phyloP scores from a whole-genome alignment of 164 flowering plant genomes.

The Macadamia tetraphylla region DNA sequence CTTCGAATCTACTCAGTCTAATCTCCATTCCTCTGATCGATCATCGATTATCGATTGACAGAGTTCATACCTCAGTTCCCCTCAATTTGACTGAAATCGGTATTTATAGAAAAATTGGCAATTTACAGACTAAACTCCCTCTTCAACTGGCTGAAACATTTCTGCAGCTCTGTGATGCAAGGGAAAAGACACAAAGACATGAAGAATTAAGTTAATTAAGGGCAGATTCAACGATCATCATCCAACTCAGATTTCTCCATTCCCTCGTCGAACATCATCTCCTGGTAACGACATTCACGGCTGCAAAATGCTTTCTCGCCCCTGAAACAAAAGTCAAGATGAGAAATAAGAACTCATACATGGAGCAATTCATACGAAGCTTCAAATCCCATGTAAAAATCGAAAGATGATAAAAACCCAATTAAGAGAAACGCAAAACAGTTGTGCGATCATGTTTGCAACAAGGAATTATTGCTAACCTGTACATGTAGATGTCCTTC shows the following conservation, averaged over 20 bases:
- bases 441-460: conserved; percentile 14
- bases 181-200: neutral
- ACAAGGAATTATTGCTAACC: conserved; percentile 39
- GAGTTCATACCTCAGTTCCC: neutral
- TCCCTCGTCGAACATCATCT: conserved; percentile 40
- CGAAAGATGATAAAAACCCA: neutral
- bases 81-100: neutral
- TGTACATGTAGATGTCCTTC: conserved; percentile 60
- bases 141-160: neutral
- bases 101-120: conserved; percentile 7
- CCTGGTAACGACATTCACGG: conserved; percentile 57
- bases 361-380: neutral
- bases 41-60: neutral
- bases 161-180: neutral
- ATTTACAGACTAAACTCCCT: conserved; percentile 4
- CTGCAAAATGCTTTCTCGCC: conserved; percentile 98
- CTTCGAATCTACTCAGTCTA: neutral
- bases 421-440: too few species aligned
- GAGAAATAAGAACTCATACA: too few species aligned
- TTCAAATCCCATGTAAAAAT: neutral
- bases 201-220: neutral
- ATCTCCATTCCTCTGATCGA: too few species aligned
- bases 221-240: conserved; percentile 3
- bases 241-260: conserved; percentile 20
- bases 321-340: conserved; percentile 25